A percentile compares a stretch with the other conserved stretches of the same genome.
Evolutionary conservation across 2,329 filamentous ascomycete genomes (phyloP).

Genomic region (Hypoxylon sp.): DNA sequence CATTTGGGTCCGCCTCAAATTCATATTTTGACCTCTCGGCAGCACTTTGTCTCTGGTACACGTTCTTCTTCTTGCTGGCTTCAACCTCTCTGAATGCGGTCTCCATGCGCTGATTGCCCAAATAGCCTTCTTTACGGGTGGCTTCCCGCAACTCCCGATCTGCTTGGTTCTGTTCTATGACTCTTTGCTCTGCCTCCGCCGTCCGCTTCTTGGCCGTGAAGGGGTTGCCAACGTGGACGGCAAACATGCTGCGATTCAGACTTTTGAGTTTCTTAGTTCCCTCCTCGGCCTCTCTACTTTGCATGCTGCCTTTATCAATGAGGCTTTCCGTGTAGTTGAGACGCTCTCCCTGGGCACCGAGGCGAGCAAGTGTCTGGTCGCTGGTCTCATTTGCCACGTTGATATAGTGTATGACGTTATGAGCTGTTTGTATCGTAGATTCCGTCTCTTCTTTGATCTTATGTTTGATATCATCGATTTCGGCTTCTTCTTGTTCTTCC

Average conservation of each 20-base stretch:
- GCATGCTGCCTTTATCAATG: constrained; percentile 77
- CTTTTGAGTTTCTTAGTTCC: constrained; percentile 86
- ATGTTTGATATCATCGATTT: constrained; percentile 78
- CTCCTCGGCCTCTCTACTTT: constrained; percentile 76
- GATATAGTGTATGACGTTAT: too few species aligned
- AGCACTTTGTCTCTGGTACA: constrained; percentile 54
- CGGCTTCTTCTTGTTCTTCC: constrained; percentile 79
- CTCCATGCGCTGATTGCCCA: constrained; percentile 67
- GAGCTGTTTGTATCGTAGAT: constrained; percentile 74
- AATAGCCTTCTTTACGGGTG: constrained; percentile 67
- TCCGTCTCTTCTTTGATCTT: constrained; percentile 83
- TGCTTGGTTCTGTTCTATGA: constrained; percentile 75
- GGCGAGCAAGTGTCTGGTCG: constrained; percentile 78
- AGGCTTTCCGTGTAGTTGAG: constrained; percentile 87
- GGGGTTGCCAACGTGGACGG: constrained; percentile 80
- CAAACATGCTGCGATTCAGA: constrained; percentile 91
- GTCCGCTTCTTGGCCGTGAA: constrained; percentile 78
- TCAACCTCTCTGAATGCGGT: constrained; percentile 59
- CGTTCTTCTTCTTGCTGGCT: constrained; percentile 24
- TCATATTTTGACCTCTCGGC: constrained; percentile 79
- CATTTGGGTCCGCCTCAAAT: constrained; percentile 74
- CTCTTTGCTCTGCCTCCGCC: constrained; percentile 73
- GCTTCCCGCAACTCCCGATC: constrained; percentile 75
- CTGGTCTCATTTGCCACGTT: too few species aligned
- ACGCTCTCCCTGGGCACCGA: constrained; percentile 83